Percentiles rank a stretch among this genome's conserved stretches.
phyloP scores from a whole-genome alignment of 106 monocot genomes.

The Dendrobium officinale region DNA sequence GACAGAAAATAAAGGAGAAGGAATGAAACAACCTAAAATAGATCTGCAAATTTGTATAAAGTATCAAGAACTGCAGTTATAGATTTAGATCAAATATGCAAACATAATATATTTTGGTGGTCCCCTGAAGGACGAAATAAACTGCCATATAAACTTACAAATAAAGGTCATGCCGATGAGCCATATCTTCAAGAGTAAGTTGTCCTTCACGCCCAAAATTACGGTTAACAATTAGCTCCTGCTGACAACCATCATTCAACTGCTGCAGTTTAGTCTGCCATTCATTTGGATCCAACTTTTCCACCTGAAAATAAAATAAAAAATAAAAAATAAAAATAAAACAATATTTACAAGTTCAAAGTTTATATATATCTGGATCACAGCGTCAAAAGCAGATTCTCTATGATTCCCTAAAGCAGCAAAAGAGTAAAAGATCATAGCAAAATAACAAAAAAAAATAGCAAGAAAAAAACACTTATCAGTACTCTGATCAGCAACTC shows the following conservation, averaged over 20 bases:
- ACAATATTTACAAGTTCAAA: not conserved
- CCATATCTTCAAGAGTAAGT: conserved; percentile 73
- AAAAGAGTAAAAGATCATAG: not conserved
- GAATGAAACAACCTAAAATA: not conserved
- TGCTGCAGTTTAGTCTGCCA: conserved; percentile 72
- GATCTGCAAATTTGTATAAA: not conserved
- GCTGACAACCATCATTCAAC: conserved; percentile 59
- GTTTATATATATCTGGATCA: not conserved
- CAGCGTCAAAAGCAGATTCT: not conserved
- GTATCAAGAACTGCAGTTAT: not conserved
- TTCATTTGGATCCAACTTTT: conserved; percentile 86
- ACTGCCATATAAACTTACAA: conserved; percentile 48
- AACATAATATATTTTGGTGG: not conserved
- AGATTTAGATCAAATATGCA: not conserved
- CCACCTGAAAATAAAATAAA: conserved; percentile 41
- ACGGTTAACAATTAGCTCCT: conserved; percentile 66
- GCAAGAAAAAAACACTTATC: not conserved
- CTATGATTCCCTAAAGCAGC: not conserved
- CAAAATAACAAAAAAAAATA: not conserved
- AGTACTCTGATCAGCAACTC: not conserved
- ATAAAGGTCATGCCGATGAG: conserved; percentile 61
- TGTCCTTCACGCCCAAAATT: conserved; percentile 89
- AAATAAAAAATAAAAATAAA: not conserved
- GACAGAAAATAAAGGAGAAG: not conserved
- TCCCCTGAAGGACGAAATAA: conserved; percentile 3